A percentile compares a stretch with the other conserved stretches of the same genome.
These are phyloP conservation scores for Colletotrichum sp. DNA, from an alignment of 2,329 filamentous ascomycete genomes.

Conservation along the genomic window DNA sequence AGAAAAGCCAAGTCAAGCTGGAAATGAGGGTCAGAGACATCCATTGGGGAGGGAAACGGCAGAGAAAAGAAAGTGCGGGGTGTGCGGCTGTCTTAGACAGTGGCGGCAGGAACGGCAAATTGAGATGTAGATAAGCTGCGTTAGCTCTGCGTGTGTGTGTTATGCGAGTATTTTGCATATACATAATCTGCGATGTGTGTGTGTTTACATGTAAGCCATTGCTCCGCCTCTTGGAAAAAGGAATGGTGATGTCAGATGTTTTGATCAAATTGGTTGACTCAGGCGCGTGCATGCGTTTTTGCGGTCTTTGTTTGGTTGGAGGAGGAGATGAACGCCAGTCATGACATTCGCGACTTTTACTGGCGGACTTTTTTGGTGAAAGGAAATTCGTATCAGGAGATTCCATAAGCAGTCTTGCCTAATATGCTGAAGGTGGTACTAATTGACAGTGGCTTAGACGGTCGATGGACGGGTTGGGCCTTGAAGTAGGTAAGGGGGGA, in stretches of 20 bases:
- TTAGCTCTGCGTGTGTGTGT: neutral
- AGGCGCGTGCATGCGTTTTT: neutral
- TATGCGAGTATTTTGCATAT: neutral
- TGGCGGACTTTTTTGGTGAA: neutral
- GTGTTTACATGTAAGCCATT: neutral
- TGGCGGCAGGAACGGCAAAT: neutral
- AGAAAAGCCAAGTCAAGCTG: neutral
- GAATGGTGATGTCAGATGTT: neutral
- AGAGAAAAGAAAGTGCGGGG: neutral
- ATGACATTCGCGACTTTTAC: neutral
- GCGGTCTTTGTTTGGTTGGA: neutral
- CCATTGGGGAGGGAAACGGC: neutral
- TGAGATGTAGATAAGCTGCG: neutral
- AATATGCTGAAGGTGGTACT: neutral
- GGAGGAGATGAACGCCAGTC: neutral
- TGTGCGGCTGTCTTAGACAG: neutral
- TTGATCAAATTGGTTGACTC: neutral
- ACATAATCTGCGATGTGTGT: neutral
- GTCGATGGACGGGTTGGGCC: neutral
- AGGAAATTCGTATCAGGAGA: neutral
- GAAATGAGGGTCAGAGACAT: neutral
- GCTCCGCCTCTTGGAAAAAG: neutral
- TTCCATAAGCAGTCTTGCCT: neutral
- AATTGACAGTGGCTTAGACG: neutral
- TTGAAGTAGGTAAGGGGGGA: neutral